These are phyloP conservation scores for Kwoniella newhampshirensis DNA, from an alignment of 768 basidiomycete genomes.

Conservation along the genomic window DNA sequence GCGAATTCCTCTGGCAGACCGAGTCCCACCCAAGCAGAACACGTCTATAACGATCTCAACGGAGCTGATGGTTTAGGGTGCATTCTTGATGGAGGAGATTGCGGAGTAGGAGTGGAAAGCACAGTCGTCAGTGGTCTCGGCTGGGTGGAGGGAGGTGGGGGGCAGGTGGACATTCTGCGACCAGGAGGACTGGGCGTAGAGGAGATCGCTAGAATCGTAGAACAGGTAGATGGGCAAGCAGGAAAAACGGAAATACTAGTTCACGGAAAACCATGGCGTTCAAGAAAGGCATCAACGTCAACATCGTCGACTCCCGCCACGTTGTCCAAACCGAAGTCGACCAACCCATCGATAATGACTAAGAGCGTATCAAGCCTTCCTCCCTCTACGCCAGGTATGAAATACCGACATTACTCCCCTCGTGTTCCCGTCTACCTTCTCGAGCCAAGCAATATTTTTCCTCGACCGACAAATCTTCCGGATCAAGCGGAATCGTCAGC, in stretches of 20 bases:
- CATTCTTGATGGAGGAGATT: conserved; percentile 81
- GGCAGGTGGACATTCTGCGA: conserved; percentile 72
- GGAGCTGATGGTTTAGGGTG: conserved; percentile 58
- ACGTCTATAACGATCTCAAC: conserved; percentile 73
- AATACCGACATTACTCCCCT: conserved; percentile 96
- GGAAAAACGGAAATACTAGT: conserved; percentile 49
- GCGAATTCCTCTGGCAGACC: conserved; percentile 94
- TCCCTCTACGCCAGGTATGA: conserved; percentile 98
- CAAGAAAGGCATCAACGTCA: background rate
- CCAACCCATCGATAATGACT: background rate
- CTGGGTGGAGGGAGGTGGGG: conserved; percentile 53
- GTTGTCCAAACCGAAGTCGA: background rate
- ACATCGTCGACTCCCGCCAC: background rate
- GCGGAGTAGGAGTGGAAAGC: conserved; percentile 88
- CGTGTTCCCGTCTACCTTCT: conserved; percentile 78
- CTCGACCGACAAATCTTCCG: conserved; percentile 55
- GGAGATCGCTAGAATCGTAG: conserved; percentile 67
- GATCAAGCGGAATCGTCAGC: conserved; percentile 18
- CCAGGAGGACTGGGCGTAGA: conserved; percentile 93
- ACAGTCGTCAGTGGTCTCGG: conserved; percentile 85
- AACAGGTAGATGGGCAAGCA: conserved; percentile 52
- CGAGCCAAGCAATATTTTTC: conserved; percentile 53
- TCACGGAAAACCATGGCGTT: conserved; percentile 43
- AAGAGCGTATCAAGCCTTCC: conserved; percentile 34
- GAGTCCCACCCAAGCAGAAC: conserved; percentile 83